phyloP scores from a whole-genome alignment of 2,329 filamentous ascomycete genomes.

The Sphaerostilbella broomeana region DNA sequence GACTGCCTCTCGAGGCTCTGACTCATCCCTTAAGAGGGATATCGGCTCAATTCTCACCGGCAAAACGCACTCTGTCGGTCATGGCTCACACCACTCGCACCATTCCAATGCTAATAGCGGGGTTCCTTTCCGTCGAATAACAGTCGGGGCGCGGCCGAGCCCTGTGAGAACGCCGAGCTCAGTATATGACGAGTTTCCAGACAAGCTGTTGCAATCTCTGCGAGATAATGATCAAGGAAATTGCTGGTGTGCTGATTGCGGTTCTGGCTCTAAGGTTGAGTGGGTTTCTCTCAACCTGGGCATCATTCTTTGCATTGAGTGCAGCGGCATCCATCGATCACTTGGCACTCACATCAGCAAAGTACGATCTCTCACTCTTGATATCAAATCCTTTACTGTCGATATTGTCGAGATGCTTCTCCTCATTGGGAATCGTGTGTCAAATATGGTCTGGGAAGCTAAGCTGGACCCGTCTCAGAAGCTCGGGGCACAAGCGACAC shows the following conservation, averaged over 20 bases:
- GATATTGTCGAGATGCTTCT: slow-evolving; percentile 94
- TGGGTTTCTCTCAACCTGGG: slow-evolving; percentile 99
- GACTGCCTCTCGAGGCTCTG: slow-evolving; percentile 31
- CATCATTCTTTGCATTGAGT: slow-evolving; percentile 95
- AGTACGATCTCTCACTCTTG: slow-evolving; percentile 86
- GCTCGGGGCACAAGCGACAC: slow-evolving; percentile 67
- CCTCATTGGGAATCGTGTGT: slow-evolving; percentile 85
- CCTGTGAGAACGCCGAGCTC: slow-evolving; percentile 63
- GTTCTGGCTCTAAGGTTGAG: slow-evolving; percentile 85
- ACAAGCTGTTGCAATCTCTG: slow-evolving; percentile 78
- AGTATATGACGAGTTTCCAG: slow-evolving; percentile 72
- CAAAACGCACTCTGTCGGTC: slow-evolving; percentile 69
- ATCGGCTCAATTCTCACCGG: slow-evolving; percentile 91
- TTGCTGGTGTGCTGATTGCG: slow-evolving; percentile 89
- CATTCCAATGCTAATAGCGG: slow-evolving; percentile 39
- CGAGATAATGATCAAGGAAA: slow-evolving; percentile 90
- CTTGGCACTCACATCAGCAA: slow-evolving; percentile 97
- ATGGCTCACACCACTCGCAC: slow-evolving; percentile 45
- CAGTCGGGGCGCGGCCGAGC: slow-evolving; percentile 78
- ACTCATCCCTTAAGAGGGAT: slow-evolving; percentile 65
- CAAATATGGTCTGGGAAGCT: slow-evolving; percentile 96
- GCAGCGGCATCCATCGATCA: slow-evolving; percentile 93
- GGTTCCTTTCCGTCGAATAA: slow-evolving; percentile 75
- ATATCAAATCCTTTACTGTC: slow-evolving; percentile 91
- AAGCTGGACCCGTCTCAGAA: slow-evolving; percentile 68